Evolutionary conservation across 306 rosid species (phyloP).

Genomic region (Pterocarpus santalinus): DNA sequence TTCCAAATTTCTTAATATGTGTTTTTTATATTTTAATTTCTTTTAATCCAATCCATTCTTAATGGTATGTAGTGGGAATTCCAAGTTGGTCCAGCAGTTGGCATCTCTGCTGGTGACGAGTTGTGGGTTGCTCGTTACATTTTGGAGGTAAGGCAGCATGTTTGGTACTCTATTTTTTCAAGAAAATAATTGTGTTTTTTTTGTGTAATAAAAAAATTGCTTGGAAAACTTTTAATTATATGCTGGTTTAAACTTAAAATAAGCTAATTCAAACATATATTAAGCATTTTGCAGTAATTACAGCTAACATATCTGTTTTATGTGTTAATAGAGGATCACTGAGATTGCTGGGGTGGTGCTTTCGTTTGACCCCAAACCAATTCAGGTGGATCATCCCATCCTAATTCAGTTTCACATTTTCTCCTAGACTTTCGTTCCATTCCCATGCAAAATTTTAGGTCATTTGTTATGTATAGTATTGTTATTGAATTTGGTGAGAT

Average conservation of each 20-base stretch:
- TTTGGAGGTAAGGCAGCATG: conserved; percentile 73
- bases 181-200: too few relatives aligned
- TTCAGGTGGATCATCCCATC: conserved; percentile 57
- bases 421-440: not conserved
- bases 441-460: not conserved
- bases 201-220: too few relatives aligned
- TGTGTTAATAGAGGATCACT: conserved; percentile 77
- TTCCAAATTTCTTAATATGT: not conserved
- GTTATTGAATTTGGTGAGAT: not conserved
- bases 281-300: not conserved
- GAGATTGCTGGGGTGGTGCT: conserved; percentile 87
- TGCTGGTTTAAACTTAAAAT: too few relatives aligned
- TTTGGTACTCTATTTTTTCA: conserved; percentile 66
- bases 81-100: conserved; percentile 96
- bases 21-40: not conserved
- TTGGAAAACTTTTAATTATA: too few relatives aligned
- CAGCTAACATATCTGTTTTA: not conserved
- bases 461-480: too few relatives aligned
- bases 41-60: not conserved
- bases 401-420: not conserved
- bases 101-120: conserved; percentile 89
- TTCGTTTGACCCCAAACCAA: conserved; percentile 94
- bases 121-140: conserved; percentile 95
- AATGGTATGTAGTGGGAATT: conserved; percentile 80
- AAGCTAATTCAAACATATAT: not conserved